Evolutionary conservation across 345 rosid species (phyloP).

Genomic region (Populus deltoides): DNA sequence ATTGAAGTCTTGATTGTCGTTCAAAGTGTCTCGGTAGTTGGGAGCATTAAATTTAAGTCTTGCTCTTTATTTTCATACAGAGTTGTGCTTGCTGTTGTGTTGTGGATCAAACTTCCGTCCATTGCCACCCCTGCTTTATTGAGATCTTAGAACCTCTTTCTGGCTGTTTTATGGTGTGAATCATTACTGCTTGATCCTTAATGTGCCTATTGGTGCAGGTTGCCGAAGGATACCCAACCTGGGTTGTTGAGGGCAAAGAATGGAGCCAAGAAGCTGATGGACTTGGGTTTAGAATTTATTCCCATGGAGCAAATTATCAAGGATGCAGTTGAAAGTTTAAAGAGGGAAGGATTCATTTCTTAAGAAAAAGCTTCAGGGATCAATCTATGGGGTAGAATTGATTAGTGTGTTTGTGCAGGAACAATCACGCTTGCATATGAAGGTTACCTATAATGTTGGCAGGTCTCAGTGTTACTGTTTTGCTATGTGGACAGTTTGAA

Average conservation of each 20-base stretch:
- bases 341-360: constrained; percentile 64
- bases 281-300: constrained; percentile 68
- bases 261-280: constrained; percentile 68
- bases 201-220: constrained; percentile 24
- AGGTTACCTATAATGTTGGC: too few species aligned
- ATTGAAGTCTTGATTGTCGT: too few species aligned
- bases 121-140: not conserved
- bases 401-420: too few species aligned
- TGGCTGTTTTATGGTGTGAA: too few species aligned
- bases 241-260: constrained; percentile 67
- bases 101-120: not conserved
- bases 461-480: too few species aligned
- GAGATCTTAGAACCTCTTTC: not conserved
- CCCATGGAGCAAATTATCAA: constrained; percentile 80
- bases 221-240: constrained; percentile 80
- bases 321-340: constrained; percentile 74
- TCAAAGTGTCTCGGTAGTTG: too few species aligned
- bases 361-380: constrained; percentile 11
- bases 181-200: not conserved
- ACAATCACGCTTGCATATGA: too few species aligned
- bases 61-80: not conserved
- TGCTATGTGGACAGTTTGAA: too few species aligned
- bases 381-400: too few species aligned
- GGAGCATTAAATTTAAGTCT: not conserved
- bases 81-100: not conserved